phyloP scores from a whole-genome alignment of 495 filamentous ascomycete species.

The Xylaria curta region DNA sequence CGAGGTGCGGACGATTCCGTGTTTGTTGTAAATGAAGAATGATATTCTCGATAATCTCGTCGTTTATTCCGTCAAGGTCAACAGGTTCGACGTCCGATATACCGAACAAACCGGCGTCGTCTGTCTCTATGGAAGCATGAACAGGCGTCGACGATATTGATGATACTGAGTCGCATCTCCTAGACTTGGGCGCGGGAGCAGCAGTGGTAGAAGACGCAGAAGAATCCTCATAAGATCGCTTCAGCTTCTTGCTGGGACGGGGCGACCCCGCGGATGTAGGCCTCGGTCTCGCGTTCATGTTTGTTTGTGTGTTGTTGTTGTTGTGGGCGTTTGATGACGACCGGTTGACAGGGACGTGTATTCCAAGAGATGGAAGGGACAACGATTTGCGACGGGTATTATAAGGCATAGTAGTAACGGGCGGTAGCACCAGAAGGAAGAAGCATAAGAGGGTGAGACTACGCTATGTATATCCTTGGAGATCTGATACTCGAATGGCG shows the following conservation, averaged over 20 bases:
- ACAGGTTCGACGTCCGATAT: conserved; percentile 60
- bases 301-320: conserved; percentile 35
- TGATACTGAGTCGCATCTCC: conserved; percentile 60
- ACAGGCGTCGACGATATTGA: conserved; percentile 80
- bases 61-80: conserved; percentile 87
- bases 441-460: conserved; percentile 33
- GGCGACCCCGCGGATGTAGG: conserved; percentile 59
- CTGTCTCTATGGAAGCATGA: conserved; percentile 50
- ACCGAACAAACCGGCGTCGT: conserved; percentile 39
- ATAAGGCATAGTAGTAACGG: conserved; percentile 78
- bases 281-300: conserved; percentile 48
- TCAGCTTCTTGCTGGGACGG: conserved; percentile 82
- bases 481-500: conserved; percentile 34
- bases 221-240: conserved; percentile 63
- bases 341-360: conserved; percentile 74
- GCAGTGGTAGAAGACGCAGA: conserved; percentile 45
- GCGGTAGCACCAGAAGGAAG: conserved; percentile 28
- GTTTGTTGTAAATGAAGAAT: conserved; percentile 91
- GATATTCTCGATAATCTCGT: conserved; percentile 92
- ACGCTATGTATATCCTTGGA: conserved; percentile 32
- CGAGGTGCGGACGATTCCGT: conserved; percentile 88
- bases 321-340: conserved; percentile 28
- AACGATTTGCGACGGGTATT: conserved; percentile 97
- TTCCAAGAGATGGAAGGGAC: conserved; percentile 90
- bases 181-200: conserved; percentile 43